Evolutionary conservation across 2,329 filamentous ascomycete genomes (phyloP).

Genomic region (Penicillium brevicompactum): DNA sequence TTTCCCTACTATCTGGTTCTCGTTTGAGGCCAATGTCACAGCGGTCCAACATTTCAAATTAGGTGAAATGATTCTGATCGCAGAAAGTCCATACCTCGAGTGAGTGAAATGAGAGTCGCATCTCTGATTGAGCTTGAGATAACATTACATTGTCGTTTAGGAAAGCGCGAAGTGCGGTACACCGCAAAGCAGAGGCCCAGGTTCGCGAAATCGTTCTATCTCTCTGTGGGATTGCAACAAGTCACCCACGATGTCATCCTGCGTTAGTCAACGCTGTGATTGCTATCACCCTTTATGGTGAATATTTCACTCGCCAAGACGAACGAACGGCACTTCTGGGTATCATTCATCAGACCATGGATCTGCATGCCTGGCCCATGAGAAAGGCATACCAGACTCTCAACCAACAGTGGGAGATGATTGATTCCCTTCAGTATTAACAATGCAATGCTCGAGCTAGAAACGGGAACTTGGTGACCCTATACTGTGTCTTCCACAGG

Average conservation of each 20-base stretch:
- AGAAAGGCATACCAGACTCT: constrained; percentile 44
- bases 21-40: constrained; percentile 22
- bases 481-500: too few species aligned
- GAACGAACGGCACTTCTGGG: constrained; percentile 20
- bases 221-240: constrained; percentile 22
- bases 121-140: not conserved
- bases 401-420: constrained; percentile 42
- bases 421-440: constrained; percentile 42
- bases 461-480: too few species aligned
- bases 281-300: constrained; percentile 19
- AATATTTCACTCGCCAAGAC: constrained; percentile 20
- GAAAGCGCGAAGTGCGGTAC: constrained; percentile 12
- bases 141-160: not conserved
- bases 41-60: constrained; percentile 25
- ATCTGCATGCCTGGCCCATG: constrained; percentile 42
- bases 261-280: constrained; percentile 26
- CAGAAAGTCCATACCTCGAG: constrained; percentile 21
- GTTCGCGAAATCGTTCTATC: constrained; percentile 22
- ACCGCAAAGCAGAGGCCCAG: constrained; percentile 20
- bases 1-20: constrained; percentile 27
- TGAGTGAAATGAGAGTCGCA: not conserved
- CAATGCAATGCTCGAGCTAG: not conserved
- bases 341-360: constrained; percentile 19
- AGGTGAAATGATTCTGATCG: constrained; percentile 23
- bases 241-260: constrained; percentile 15